Base-by-base conservation (phyloP, 345 rosid species). In the Moricandia arvensis region DNA sequence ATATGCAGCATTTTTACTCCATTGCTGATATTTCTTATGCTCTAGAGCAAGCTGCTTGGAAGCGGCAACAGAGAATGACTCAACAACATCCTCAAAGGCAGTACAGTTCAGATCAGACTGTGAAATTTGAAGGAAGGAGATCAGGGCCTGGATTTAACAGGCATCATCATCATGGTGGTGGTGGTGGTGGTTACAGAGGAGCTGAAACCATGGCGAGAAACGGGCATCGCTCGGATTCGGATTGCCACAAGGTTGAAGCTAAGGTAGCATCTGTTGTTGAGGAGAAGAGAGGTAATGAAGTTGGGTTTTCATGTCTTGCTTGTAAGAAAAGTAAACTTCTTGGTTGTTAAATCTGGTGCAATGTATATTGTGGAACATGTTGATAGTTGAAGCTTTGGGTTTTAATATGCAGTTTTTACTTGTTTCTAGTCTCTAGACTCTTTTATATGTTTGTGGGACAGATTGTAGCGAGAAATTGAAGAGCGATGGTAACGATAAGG, bases 1-100 rank as follows among this genome's bases (percentile, higher is more conserved):
- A 83, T 86, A 81, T 95, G 94, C 97, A 93, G 84, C 99, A 88
- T 60, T 91, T 83, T 72, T 88, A 74, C 63, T 79, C 99, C 0
- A 78, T 88, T 6, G 77, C 80, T 0, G 98, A 93, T 60, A 87
- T 95, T 41, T 43, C 76, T 16, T 60, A 83, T 26, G 78, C 87
- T 13, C 80, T 95, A 66, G 93, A 93, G n/a, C 94, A 91, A 68
- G 89, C 81, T n/a, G 81, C 85, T 0, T 79, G 85, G 86, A 81
- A 81, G 80, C 75, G 82, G 47, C 91, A 86, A 45, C 91, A 86
- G 49, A 92, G 86, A 29, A 59, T 84, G 83, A n/a, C n/a, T n/a
- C n/a, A n/a, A n/a, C n/a, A n/a, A n/a, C 66, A 33, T 1, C 66
- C 59, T 73, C 81, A 61, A 6, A 79, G 81, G 75, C 79, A 79